Conservation (phyloP, 257 asterid species). For the Vinca minor region DNA sequence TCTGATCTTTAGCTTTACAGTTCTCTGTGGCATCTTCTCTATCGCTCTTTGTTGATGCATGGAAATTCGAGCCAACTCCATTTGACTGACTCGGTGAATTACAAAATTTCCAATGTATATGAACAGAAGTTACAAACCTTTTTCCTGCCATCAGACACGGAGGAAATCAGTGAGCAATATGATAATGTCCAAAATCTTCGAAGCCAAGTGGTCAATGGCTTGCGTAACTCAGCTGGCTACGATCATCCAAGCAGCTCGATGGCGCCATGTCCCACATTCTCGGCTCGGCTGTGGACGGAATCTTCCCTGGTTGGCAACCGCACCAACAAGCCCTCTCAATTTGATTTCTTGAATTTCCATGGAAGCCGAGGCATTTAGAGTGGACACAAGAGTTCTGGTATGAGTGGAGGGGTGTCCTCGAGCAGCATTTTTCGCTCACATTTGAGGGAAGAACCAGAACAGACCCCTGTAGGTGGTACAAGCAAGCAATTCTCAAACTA, state of each 20-base stretch:
- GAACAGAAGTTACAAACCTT: conserved; percentile 6
- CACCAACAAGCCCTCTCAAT: conserved; percentile 28
- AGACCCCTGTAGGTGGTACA: conserved; percentile 13
- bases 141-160: conserved; percentile 4
- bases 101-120: background rate
- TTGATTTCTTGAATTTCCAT: no score
- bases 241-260: conserved; percentile 25
- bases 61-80: conserved; percentile 16
- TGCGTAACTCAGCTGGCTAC: conserved; percentile 20
- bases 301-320: conserved; percentile 30
- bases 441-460: conserved; percentile 19
- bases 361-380: conserved; percentile 20
- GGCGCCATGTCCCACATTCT: conserved; percentile 16
- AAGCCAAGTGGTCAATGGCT: conserved; percentile 11
- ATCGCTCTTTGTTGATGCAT: conserved; percentile 11
- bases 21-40: conserved; percentile 17
- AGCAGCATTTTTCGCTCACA: conserved; percentile 4
- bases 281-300: conserved; percentile 21
- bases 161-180: conserved; percentile 4
- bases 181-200: conserved; percentile 11
- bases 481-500: conserved; percentile 28
- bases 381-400: conserved; percentile 22
- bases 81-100: conserved; percentile 10
- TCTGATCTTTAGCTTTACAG: conserved; percentile 24
- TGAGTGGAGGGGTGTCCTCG: conserved; percentile 15